These are phyloP conservation scores for Penicillium verhagenii DNA, from an alignment of 495 filamentous ascomycete genomes.

Conservation along the genomic window DNA sequence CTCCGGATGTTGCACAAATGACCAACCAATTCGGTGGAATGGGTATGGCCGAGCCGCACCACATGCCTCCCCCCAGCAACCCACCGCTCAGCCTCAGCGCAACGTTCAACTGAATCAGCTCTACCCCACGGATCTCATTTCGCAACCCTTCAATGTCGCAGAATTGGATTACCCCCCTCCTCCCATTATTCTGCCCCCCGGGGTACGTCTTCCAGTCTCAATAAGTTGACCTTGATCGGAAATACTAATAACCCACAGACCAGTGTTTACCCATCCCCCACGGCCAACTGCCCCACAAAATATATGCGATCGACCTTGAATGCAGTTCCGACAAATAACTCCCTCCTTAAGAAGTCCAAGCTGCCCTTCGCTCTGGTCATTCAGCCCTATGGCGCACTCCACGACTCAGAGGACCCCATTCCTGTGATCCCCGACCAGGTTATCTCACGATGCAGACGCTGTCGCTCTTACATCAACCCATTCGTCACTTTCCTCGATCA, in stretches of 20 bases:
- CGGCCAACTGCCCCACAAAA: constrained; percentile 90
- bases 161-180: constrained; percentile 92
- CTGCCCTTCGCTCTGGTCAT: constrained; percentile 95
- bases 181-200: constrained; percentile 84
- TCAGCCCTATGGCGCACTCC: constrained; percentile 89
- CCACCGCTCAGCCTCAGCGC: constrained; percentile 51
- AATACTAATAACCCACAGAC: constrained; percentile 55
- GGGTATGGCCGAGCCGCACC: constrained; percentile 63
- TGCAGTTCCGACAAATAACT: constrained; percentile 85
- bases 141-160: constrained; percentile 88
- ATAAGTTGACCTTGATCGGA: background rate
- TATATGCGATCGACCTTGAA: constrained; percentile 95
- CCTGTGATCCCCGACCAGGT: constrained; percentile 95
- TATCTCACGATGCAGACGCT: constrained; percentile 92
- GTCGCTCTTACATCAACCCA: constrained; percentile 95
- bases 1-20: constrained; percentile 64
- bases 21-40: constrained; percentile 83
- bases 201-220: constrained; percentile 59
- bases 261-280: constrained; percentile 86
- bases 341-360: constrained; percentile 91
- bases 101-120: constrained; percentile 76
- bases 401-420: constrained; percentile 86
- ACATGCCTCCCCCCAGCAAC: constrained; percentile 53
- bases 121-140: constrained; percentile 85
- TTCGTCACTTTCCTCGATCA: constrained; percentile 96